phyloP scores from a whole-genome alignment of 352 stramenopile genomes.

The Pythium inflatum region DNA sequence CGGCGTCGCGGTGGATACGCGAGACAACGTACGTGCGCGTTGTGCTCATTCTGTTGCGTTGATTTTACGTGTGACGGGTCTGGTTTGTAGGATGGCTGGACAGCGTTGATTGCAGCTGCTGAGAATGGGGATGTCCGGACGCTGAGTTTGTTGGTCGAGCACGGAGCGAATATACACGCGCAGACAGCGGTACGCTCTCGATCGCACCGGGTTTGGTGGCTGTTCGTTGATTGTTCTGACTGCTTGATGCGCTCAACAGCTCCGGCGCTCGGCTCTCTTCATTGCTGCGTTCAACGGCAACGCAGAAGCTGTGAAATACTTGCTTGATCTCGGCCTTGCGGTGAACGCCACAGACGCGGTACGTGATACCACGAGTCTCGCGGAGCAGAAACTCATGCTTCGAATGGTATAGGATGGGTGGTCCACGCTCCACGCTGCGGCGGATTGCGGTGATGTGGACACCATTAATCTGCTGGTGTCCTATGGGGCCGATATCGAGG shows the following conservation, averaged over 20 bases:
- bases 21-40: not conserved
- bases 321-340: not conserved
- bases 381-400: too few species aligned
- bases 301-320: not conserved
- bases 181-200: not conserved
- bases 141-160: not conserved
- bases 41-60: not conserved
- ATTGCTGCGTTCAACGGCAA: not conserved
- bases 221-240: not conserved
- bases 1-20: not conserved
- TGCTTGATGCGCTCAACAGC: not conserved
- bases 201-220: too few species aligned
- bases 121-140: not conserved
- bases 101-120: not conserved
- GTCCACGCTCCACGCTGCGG: constrained; percentile 5
- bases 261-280: not conserved
- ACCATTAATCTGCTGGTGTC: not conserved
- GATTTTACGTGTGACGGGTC: not conserved
- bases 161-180: not conserved
- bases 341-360: not conserved
- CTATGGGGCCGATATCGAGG: not conserved
- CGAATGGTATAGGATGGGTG: constrained; percentile 4
- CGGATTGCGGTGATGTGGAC: constrained; percentile 3
- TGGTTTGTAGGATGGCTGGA: not conserved
- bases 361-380: not conserved